phyloP scores from a whole-genome alignment of 805 yeast species.

The Debaryomyces hansenii region DNA sequence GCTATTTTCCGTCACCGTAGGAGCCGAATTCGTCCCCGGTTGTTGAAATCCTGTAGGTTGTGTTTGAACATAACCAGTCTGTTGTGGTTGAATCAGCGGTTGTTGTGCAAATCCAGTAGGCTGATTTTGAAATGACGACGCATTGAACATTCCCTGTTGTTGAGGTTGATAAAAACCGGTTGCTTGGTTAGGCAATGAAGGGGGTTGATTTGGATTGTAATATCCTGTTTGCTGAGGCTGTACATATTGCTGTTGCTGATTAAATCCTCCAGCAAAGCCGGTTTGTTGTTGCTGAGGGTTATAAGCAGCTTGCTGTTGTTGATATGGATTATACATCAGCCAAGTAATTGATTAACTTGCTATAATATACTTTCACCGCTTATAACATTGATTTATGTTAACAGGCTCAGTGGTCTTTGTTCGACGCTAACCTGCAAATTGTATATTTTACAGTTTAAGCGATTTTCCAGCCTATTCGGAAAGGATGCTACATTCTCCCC shows the following conservation, averaged over 20 bases:
- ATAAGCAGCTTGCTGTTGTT: conserved; percentile 30
- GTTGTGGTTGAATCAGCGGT: conserved; percentile 28
- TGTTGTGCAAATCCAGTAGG: conserved; percentile 17
- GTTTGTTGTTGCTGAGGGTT: conserved; percentile 15
- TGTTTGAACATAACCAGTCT: conserved; percentile 36
- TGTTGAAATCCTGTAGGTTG: conserved; percentile 50
- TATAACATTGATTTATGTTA: background rate
- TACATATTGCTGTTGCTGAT: conserved; percentile 25
- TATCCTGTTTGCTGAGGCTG: conserved; percentile 47
- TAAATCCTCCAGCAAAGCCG: conserved; percentile 16
- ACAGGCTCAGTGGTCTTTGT: background rate
- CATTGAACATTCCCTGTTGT: conserved; percentile 10
- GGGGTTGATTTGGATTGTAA: conserved; percentile 32
- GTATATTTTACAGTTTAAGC: too few species aligned
- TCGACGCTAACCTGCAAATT: too few species aligned
- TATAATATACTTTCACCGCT: background rate
- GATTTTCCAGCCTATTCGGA: too few species aligned
- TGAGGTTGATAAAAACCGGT: conserved; percentile 19
- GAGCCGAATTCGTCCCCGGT: conserved; percentile 30
- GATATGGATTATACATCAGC: conserved; percentile 42
- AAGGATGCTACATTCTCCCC: too few species aligned
- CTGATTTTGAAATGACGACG: conserved; percentile 19
- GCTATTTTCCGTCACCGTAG: conserved; percentile 47
- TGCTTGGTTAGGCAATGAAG: conserved; percentile 28
- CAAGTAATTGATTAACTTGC: conserved; percentile 5